Conservation (phyloP, 2,329 filamentous ascomycete genomes). For the Aquanectria penicillioides region DNA sequence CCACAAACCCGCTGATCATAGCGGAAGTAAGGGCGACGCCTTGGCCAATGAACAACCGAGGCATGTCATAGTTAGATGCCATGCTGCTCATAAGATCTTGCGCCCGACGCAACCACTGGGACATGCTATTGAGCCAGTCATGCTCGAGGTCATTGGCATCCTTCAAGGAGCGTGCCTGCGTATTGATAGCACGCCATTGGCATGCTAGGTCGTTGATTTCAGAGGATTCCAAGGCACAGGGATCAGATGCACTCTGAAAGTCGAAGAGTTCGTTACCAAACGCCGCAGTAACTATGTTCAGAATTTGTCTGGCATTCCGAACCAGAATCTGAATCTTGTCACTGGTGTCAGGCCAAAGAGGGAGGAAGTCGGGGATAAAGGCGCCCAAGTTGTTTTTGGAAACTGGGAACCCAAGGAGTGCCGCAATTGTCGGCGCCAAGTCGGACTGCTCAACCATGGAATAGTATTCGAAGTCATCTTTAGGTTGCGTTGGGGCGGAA, state of each 20-base stretch:
- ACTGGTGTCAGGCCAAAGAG: conserved; percentile 69
- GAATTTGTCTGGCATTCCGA: conserved; percentile 83
- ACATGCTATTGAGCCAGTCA: conserved; percentile 55
- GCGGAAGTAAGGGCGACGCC: conserved; percentile 48
- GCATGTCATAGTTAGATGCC: conserved; percentile 89
- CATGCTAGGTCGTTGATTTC: conserved; percentile 72
- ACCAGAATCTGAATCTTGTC: conserved; percentile 76
- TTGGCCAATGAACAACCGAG: conserved; percentile 64
- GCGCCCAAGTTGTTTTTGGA: conserved; percentile 91
- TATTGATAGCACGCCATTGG: conserved; percentile 64
- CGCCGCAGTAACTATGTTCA: conserved; percentile 78
- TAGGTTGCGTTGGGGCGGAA: conserved; percentile 65
- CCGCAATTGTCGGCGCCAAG: conserved; percentile 88
- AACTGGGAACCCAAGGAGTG: conserved; percentile 85
- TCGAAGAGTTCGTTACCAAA: conserved; percentile 65
- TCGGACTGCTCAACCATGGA: conserved; percentile 91
- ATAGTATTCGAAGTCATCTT: conserved; percentile 85
- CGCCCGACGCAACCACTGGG: conserved; percentile 73
- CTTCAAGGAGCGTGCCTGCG: conserved; percentile 36
- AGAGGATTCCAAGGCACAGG: conserved; percentile 47
- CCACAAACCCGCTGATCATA: conserved; percentile 23
- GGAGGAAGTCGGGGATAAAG: conserved; percentile 81
- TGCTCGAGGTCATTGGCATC: conserved; percentile 43
- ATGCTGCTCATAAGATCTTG: conserved; percentile 87
- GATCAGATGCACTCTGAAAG: conserved; percentile 43